Evolutionary conservation across 2,329 filamentous ascomycete genomes (phyloP).

Genomic region (Colletotrichum orchidophilum): DNA sequence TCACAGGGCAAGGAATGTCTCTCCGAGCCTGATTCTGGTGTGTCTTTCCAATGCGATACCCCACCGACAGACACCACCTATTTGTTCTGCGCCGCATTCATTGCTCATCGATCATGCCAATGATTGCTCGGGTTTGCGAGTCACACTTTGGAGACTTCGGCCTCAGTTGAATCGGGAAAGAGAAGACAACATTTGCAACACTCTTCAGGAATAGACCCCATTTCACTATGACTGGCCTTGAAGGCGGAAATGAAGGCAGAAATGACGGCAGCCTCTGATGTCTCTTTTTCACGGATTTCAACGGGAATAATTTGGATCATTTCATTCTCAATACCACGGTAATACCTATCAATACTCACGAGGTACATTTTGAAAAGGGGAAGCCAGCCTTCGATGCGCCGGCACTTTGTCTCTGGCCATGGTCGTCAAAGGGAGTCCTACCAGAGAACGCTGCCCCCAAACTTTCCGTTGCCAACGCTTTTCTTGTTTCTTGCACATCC

Average conservation of each 20-base stretch:
- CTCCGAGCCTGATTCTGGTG: background rate
- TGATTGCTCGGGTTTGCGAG: background rate
- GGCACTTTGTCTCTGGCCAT: background rate
- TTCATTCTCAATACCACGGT: background rate
- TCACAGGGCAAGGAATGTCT: background rate
- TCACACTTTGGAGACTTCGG: background rate
- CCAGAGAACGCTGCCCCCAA: background rate
- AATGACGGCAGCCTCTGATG: no score
- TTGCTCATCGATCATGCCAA: background rate
- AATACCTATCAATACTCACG: background rate
- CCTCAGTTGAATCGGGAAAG: background rate
- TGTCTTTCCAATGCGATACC: background rate
- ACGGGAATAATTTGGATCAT: background rate
- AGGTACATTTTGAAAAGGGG: no score
- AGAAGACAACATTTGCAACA: background rate
- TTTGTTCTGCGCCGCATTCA: background rate
- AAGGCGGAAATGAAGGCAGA: no score
- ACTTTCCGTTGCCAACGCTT: background rate
- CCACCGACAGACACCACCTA: background rate
- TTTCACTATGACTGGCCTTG: no score
- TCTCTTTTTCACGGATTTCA: background rate
- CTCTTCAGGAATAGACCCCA: no score
- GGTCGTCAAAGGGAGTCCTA: background rate
- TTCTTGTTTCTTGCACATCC: background rate
- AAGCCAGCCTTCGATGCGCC: background rate